These are phyloP conservation scores for Alternaria sp. DNA, from an alignment of 2,329 filamentous ascomycete genomes.

Conservation along the genomic window DNA sequence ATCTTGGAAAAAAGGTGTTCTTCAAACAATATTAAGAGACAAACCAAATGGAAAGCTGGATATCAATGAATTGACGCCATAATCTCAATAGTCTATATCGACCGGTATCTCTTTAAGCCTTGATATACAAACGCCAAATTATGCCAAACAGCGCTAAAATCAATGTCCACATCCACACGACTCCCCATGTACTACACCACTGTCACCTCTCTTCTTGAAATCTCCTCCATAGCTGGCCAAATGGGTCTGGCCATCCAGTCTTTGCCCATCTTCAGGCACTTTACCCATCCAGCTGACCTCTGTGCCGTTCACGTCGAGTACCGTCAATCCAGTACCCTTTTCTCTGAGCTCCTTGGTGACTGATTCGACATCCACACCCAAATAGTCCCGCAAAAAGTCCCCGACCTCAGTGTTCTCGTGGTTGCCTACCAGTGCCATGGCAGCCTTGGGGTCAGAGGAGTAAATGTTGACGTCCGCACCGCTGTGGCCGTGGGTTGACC, in stretches of 20 bases:
- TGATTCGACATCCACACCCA: conserved; percentile 78
- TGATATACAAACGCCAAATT: not conserved
- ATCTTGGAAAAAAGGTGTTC: not conserved
- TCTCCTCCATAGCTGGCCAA: conserved; percentile 49
- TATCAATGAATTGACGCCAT: not conserved
- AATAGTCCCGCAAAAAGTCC: conserved; percentile 78
- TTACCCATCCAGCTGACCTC: conserved; percentile 55
- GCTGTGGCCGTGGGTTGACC: conserved; percentile 88
- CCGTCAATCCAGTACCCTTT: conserved; percentile 55
- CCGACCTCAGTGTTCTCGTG: conserved; percentile 96
- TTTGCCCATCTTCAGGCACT: conserved; percentile 51
- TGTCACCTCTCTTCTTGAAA: conserved; percentile 45
- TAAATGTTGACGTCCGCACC: conserved; percentile 98
- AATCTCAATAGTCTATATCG: not conserved
- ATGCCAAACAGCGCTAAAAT: not conserved
- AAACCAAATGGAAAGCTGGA: not conserved
- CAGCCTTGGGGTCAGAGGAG: conserved; percentile 72
- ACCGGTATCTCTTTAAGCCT: not conserved
- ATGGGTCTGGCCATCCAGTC: conserved; percentile 58
- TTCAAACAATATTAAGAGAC: not conserved
- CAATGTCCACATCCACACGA: conserved; percentile 44
- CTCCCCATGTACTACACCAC: conserved; percentile 35
- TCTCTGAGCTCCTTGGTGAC: conserved; percentile 79
- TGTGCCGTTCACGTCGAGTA: conserved; percentile 35
- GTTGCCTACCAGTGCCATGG: conserved; percentile 77